phyloP scores from a whole-genome alignment of 495 filamentous ascomycete genomes.

The Hyaloscypha finlandica region DNA sequence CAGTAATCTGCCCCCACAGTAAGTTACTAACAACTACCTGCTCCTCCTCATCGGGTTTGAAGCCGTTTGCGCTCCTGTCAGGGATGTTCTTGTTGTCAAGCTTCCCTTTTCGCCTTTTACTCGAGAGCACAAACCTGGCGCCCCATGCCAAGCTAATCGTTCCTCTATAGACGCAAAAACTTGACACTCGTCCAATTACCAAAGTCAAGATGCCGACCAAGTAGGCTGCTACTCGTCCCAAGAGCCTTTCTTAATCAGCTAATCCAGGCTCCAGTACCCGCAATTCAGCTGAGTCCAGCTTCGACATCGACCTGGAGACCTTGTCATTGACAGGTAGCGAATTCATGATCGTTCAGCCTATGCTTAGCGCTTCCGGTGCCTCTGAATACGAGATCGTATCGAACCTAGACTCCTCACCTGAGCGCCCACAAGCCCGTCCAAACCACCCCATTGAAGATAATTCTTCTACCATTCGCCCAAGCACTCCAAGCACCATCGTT shows the following conservation, averaged over 20 bases:
- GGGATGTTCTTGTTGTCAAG: too few relatives aligned
- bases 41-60: too few relatives aligned
- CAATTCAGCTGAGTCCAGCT: neutral
- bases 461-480: neutral
- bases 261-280: neutral
- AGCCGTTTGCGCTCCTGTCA: too few relatives aligned
- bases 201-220: neutral
- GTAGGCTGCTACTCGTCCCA: neutral
- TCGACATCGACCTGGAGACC: neutral
- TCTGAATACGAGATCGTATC: neutral
- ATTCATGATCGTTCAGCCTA: neutral
- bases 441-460: neutral
- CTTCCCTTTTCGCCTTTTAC: too few relatives aligned
- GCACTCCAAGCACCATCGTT: neutral
- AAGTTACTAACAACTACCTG: too few relatives aligned
- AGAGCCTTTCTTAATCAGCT: neutral
- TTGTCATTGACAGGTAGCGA: neutral
- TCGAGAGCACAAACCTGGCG: too few relatives aligned
- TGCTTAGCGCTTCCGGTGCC: neutral
- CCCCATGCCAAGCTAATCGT: too few relatives aligned
- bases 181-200: too few relatives aligned
- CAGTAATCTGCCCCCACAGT: too few relatives aligned
- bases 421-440: neutral
- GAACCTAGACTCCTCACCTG: neutral
- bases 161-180: too few relatives aligned